Evolutionary conservation across 2,329 filamentous ascomycete genomes (phyloP), one percentile per base, ranked within the genome.

Genomic region (Trichoderma sp.): DNA sequence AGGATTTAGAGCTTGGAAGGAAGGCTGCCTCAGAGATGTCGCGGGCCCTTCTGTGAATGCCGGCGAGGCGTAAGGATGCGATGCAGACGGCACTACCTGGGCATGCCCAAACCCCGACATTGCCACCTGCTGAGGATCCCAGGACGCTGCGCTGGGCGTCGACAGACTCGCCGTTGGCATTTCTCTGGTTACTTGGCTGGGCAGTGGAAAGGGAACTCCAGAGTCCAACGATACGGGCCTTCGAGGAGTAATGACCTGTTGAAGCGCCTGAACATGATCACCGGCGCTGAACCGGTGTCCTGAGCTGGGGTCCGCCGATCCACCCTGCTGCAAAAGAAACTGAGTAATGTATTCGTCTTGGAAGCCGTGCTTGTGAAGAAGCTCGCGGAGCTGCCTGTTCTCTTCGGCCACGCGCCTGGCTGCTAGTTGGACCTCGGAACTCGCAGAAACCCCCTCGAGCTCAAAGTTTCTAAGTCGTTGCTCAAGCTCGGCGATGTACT

Each of bases 401-500:
- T 94, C 91, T 19, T 90, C 88, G 5, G 88, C 85, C 3, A 93
- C 91, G 67, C 82, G 86, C 68, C 89, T 83, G 2, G 91, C 91
- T 0, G 91, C 91, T 62, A 84, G 81, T 76, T 94, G 92, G 13
- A 94, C 88, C 75, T 93, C 90, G n/a, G 85, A 82, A 0, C 89
- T 90, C 4, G 90, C 91, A 74, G 91, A 86, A 60, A 91, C 84
- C 21, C 91, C 91, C 37, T 86, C 81, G 47, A 87, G 82, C 77
- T 93, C 89, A 76, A 86, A 92, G 64, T 81, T 80, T 58, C 88
- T 86, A 43, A 80, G 74, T 70, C 88, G 88, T 66, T 85, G 81
- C 78, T 94, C 91, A 33, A 93, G 85, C 68, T 91, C 89, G 71
- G 88, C 83, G 49, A 93, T 81, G 76, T 94, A 93, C 75, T 92